phyloP scores from a whole-genome alignment of 192 early-diverging fungal species.

The Coemansia nantahalensis region DNA sequence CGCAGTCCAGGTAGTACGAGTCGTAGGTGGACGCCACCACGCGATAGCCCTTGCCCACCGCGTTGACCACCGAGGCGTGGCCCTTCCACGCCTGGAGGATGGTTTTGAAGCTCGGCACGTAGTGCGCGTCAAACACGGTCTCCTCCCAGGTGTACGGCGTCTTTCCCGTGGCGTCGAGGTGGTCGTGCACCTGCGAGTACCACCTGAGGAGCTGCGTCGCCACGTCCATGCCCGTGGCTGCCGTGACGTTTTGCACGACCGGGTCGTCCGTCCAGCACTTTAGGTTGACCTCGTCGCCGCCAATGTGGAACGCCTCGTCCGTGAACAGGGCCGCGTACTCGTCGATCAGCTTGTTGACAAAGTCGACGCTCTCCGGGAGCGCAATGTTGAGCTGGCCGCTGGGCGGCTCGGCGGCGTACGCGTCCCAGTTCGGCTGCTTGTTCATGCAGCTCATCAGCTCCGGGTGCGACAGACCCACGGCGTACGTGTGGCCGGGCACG shows the following conservation, averaged over 20 bases:
- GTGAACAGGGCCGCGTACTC: constrained; percentile 67
- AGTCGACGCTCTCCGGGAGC: constrained; percentile 58
- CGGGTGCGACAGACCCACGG: constrained; percentile 54
- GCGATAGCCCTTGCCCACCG: constrained; percentile 59
- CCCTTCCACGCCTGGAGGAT: constrained; percentile 69
- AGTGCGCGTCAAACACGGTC: constrained; percentile 55
- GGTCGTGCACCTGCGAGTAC: constrained; percentile 56
- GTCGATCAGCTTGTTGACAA: constrained; percentile 64
- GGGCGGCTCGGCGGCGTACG: constrained; percentile 69
- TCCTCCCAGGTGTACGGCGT: constrained; percentile 82
- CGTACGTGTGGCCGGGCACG: constrained; percentile 74
- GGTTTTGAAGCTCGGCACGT: constrained; percentile 56
- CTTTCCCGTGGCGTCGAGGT: constrained; percentile 56
- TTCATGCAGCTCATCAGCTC: constrained; percentile 62
- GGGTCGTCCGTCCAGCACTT: constrained; percentile 64
- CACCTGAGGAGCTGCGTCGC: constrained; percentile 43
- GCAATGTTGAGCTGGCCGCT: constrained; percentile 79
- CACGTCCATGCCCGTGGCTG: constrained; percentile 19
- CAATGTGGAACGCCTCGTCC: constrained; percentile 72
- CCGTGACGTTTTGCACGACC: constrained; percentile 30
- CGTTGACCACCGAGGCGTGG: constrained; percentile 52
- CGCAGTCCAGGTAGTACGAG: constrained; percentile 72
- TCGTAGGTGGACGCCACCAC: constrained; percentile 58
- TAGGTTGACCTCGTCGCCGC: constrained; percentile 72
- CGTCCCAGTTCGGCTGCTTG: constrained; percentile 59